Base-by-base conservation (phyloP, 306 rosid species). In the Medicago arabica region DNA sequence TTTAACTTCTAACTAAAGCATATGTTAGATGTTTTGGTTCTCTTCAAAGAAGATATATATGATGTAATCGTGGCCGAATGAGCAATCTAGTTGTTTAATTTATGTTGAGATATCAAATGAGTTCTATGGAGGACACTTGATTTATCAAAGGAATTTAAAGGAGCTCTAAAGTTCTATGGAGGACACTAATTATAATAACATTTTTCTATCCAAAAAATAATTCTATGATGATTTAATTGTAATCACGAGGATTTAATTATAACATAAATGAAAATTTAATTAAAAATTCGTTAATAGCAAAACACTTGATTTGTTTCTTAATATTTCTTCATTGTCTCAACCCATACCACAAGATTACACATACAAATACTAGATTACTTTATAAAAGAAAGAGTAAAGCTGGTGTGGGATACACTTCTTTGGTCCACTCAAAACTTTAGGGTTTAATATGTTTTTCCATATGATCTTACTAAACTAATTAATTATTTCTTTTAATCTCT, bases 391-490 rank as follows among this genome's bases (percentile, higher is more conserved):
- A 58, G 71, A 74, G 77, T 78, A 70, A 75, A 79, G 75, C 49
- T 70, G 53, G 61, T 75, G 54, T 72, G 47, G 38, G 59, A 60
- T 67, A 41, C 66, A 76, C 41, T 19, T 61, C 53, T 71, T 71
- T 73, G 86, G 77, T 79, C 71, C 49, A 72, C 82, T 72, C 9
- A 67, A 81, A 84, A 69, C 68, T 78, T 65, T 71, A 80, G 83
- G 79, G 78, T 78, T 72, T 58, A 23, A 6, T 58, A 60, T 5
- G 55, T 39, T 64, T 64, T 55, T 4, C n/a, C 9, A 41, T 19
- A 57, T 2, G 23, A 63, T 15, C n/a, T 14, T 9, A 53, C 11
- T 21, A 57, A 21, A 4, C 15, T 4, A 57, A 55, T 10, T 19
- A 57, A 4, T 46, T 46, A 5, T 58, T 58, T 58, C 0, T 36